These are phyloP conservation scores for Glarea lozoyensis DNA, from an alignment of 495 filamentous ascomycete genomes.

Conservation along the genomic window DNA sequence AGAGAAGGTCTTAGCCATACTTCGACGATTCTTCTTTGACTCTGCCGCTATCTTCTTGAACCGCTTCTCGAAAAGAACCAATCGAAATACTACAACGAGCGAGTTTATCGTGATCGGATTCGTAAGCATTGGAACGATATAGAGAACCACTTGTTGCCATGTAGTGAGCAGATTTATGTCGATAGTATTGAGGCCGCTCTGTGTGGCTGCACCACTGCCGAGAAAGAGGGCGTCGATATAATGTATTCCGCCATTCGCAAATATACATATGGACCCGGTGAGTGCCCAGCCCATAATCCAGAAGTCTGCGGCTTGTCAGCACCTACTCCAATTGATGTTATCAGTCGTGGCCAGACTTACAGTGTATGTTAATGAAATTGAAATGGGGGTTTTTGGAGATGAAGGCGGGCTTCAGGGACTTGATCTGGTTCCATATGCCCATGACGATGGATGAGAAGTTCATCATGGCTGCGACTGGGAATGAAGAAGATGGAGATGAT, in stretches of 20 bases:
- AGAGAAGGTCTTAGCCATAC: conserved; percentile 42
- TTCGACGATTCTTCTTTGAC: conserved; percentile 31
- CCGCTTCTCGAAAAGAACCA: conserved; percentile 97
- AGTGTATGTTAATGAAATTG: conserved; percentile 83
- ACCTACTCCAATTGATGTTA: too few species aligned
- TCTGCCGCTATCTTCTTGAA: conserved; percentile 68
- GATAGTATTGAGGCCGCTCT: conserved; percentile 86
- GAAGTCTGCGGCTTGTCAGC: conserved; percentile 45
- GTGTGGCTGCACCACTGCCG: conserved; percentile 68
- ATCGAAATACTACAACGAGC: conserved; percentile 77
- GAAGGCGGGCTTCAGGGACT: conserved; percentile 38
- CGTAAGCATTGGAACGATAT: conserved; percentile 58
- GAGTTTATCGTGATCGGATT: conserved; percentile 90
- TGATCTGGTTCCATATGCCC: conserved; percentile 30
- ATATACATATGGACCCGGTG: conserved; percentile 69
- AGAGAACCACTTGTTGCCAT: conserved; percentile 73
- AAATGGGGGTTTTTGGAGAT: conserved; percentile 50
- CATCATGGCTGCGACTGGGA: too few species aligned
- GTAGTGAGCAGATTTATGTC: conserved; percentile 65
- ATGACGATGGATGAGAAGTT: too few species aligned
- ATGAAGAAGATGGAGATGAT: too few species aligned
- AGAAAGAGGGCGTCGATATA: conserved; percentile 93
- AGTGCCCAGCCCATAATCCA: conserved; percentile 67
- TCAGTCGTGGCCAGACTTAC: too few species aligned
- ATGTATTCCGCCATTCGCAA: conserved; percentile 40